phyloP scores from a whole-genome alignment of 1,139 yeast species.

The Debaryomyces subglobosus region DNA sequence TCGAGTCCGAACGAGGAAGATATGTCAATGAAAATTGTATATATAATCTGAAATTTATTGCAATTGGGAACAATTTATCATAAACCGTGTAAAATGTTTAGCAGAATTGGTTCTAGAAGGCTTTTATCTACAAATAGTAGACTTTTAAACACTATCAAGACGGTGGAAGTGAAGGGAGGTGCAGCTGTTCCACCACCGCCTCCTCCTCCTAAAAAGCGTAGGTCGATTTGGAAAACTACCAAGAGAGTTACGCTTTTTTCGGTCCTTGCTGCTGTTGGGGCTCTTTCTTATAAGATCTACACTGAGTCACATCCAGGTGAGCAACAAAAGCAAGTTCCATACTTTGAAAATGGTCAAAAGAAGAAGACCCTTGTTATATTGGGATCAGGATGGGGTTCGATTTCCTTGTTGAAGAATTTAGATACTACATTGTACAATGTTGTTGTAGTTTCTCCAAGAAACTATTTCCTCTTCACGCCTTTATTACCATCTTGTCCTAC shows the following conservation, averaged over 20 bases:
- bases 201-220: not conserved
- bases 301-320: conserved; percentile 62
- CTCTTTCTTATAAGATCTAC: conserved; percentile 58
- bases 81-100: conserved; percentile 6
- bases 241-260: conserved; percentile 32
- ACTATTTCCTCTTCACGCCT: conserved; percentile 93
- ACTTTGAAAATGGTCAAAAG: conserved; percentile 66
- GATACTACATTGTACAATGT: conserved; percentile 89
- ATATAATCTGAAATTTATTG: not conserved
- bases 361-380: conserved; percentile 87
- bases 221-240: conserved; percentile 31
- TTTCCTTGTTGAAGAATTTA: conserved; percentile 77
- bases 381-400: conserved; percentile 96
- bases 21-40: not conserved
- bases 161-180: conserved; percentile 5
- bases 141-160: conserved; percentile 13
- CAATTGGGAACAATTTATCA: not conserved
- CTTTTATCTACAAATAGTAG: conserved; percentile 20
- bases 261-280: conserved; percentile 44
- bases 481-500: conserved; percentile 92
- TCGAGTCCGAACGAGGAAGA: not conserved
- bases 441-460: conserved; percentile 88
- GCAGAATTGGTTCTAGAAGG: conserved; percentile 20
- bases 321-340: conserved; percentile 58
- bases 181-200: conserved; percentile 14